Base-by-base conservation (phyloP, 345 rosid species). In the Moringa oleifera region DNA sequence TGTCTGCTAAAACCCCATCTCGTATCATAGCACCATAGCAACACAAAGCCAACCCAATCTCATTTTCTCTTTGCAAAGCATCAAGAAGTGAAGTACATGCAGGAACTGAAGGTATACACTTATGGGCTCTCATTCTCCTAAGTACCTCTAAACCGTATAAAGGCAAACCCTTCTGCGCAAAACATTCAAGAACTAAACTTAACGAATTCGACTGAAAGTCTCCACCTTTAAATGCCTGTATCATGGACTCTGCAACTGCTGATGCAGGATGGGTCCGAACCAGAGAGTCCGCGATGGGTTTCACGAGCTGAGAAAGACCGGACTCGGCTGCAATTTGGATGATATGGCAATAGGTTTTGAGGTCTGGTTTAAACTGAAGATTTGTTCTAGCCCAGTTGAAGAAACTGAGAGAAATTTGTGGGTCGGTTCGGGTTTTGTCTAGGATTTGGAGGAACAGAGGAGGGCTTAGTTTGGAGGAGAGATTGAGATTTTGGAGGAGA, bases 41-140 rank as follows among this genome's bases (percentile, higher is more conserved):
- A 72, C 89, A 82, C 80, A 80, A 84, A 75, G 81, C 82, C 49
- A 72, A 55, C 65, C 67, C 41, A 22, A 73, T 60, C 72, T 80
- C 71, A 4, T 68, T 67, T 18, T 53, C 66, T 54, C 77, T 68
- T 56, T 18, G 64, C 23, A 88, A 54, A 75, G 73, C 71, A 68
- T 71, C 82, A 68, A 90, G 87, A 69, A 81, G 70, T 52, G 74
- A 59, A 76, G 82, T 82, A 67, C 77, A 78, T 18, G 81, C 83
- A 61, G 60, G 2, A 53, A 66, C 33, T 0, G 81, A 74, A 72
- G 83, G 84, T 8, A 63, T 61, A 69, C 51, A 68, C 18, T 81
- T 77, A 65, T 59, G 25, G n/a, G 53, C 20, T 72, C 79, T 75
- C 76, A 78, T 73, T 51, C 20, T 70, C 37, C 53, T 17, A 66